Base-by-base conservation (phyloP, 257 asterid genomes). In the Solanum chilense region DNA sequence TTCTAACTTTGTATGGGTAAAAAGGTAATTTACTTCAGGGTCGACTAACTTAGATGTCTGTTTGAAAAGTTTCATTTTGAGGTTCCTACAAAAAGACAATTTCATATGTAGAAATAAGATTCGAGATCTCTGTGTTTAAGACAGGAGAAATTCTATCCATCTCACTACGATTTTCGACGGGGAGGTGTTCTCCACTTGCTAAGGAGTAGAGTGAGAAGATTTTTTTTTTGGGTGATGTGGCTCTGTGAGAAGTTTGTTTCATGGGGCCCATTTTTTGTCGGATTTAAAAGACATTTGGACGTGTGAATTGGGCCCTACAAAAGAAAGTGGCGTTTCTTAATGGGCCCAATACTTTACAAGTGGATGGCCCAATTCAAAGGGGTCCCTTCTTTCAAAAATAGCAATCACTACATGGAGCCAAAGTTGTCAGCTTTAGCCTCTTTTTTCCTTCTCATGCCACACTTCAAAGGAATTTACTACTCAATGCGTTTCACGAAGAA, bases 271-370 rank as follows among this genome's bases (percentile, higher is more conserved):
- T 23, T 29, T 29, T 75, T 75, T 87, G 84, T 16, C 78, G 73
- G 85, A 39, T 7, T 31, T 37, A 9, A 31, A 25, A 77, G 62
- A 52, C 86, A 27, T 75, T 62, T 60, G 89, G 83, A 87, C 25
- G 69, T 83, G 86, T 52, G 68, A 85, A 16, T 6, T 21, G 39
- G 89, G 83, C 47, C 85, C 82, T 18, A 74, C 52, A 37, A 13
- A 35, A 21, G 52, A 78, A 88, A 87, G 33, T 37, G 78, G 27
- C 27, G 60, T 39, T 25, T 23, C 3, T 1, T 12, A 2, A 13
- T 11, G 74, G 90, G 85, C 82, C 91, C 90, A 85, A 77, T 69
- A 70, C 87, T 71, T 89, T 84, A 84, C 85, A 9, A 66, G 8
- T 16, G 41, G 76, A 62, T 68, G 85, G 87, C 85, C 89, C 87